Evolutionary conservation across 148 eudicot genomes (phyloP).

Genomic region (Camellia granthamiana): DNA sequence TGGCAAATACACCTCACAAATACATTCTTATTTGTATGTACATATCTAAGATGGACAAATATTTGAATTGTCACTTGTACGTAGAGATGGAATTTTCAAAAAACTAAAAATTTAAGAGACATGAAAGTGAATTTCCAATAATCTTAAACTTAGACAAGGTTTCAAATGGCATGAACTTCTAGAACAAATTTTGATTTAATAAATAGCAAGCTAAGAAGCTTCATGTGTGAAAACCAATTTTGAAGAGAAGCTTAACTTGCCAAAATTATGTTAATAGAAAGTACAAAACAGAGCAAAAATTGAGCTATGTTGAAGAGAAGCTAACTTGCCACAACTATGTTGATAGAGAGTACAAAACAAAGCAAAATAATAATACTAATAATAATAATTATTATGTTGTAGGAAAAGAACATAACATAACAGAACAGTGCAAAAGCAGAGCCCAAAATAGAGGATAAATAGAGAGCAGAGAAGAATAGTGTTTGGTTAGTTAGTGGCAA

Average conservation of each 20-base stretch:
- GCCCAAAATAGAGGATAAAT: conserved; percentile 8
- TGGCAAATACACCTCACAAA: neutral
- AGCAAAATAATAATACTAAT: no score
- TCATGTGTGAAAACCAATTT: no score
- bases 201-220: no score
- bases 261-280: no score
- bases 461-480: neutral
- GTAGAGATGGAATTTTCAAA: neutral
- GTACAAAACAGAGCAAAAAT: no score
- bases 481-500: no score
- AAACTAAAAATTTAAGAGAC: neutral
- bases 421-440: neutral
- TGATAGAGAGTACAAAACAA: no score
- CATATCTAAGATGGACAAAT: neutral
- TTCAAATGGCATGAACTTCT: neutral
- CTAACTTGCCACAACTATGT: no score
- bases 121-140: neutral
- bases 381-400: no score
- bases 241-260: no score
- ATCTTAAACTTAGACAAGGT: neutral
- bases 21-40: conserved; percentile 1
- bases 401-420: neutral
- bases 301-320: no score
- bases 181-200: neutral
- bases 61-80: no score